Percentiles rank a stretch among this genome's conserved stretches.
phyloP scores from a whole-genome alignment of 2,329 filamentous ascomycete species.

The Parascedosporium putredinis region DNA sequence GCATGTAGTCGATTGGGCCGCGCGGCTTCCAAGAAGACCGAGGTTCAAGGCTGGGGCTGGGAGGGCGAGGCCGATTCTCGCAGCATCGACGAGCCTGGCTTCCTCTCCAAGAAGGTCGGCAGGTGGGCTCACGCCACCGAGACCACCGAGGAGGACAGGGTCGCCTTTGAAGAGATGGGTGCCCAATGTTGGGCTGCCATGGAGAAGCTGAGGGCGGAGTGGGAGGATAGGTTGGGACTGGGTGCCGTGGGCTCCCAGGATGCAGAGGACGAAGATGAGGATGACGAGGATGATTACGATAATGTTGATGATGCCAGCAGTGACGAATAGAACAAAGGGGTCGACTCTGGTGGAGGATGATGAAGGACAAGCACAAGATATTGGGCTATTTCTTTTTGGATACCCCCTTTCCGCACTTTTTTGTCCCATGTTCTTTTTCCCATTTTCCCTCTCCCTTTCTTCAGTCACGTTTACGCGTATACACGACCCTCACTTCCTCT shows the following conservation, averaged over 20 bases:
- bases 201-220: slow-evolving; percentile 57
- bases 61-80: slow-evolving; percentile 36
- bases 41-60: slow-evolving; percentile 81
- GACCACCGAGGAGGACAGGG: slow-evolving; percentile 48
- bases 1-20: slow-evolving; percentile 49
- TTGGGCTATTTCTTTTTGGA: neutral
- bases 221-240: slow-evolving; percentile 40
- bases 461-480: no score
- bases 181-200: slow-evolving; percentile 56
- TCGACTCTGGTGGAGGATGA: no score
- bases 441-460: no score
- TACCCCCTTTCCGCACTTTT: no score
- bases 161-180: slow-evolving; percentile 53
- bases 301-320: neutral
- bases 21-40: slow-evolving; percentile 60
- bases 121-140: slow-evolving; percentile 49
- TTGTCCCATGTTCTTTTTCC: no score
- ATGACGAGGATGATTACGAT: neutral
- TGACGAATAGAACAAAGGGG: neutral
- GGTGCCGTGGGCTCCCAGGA: neutral
- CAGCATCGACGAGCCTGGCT: slow-evolving; percentile 23
- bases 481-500: no score
- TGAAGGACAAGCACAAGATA: no score
- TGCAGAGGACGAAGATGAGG: neutral
- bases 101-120: slow-evolving; percentile 41